phyloP scores from a whole-genome alignment of 768 basidiomycete genomes.

The Suillus luteus region DNA sequence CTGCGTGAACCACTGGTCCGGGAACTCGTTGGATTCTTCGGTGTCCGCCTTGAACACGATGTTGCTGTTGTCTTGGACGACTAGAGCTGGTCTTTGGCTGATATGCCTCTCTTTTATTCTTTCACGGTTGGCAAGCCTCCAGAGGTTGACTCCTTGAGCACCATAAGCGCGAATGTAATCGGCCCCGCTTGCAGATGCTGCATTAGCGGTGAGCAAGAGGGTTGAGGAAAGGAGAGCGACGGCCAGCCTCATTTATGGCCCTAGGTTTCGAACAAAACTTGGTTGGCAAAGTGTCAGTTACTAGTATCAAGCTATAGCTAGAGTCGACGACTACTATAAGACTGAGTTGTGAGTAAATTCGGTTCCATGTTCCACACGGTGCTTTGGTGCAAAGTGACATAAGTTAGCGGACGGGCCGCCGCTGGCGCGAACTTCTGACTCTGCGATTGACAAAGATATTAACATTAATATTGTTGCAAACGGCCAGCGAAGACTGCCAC shows the following conservation, averaged over 20 bases:
- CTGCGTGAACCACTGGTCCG: conserved; percentile 74
- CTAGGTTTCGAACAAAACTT: not conserved
- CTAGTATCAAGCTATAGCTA: not conserved
- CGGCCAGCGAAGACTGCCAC: not conserved
- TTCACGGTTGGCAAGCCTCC: conserved; percentile 46
- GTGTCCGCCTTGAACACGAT: conserved; percentile 17
- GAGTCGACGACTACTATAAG: not conserved
- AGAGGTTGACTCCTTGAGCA: conserved; percentile 66
- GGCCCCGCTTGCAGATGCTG: conserved; percentile 1
- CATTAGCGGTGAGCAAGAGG: conserved; percentile 3
- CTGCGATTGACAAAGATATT: not conserved
- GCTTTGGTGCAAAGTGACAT: not conserved
- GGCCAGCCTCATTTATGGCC: conserved; percentile 1
- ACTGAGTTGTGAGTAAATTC: not conserved
- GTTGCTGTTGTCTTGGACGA: conserved; percentile 23
- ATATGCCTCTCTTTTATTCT: conserved; percentile 20
- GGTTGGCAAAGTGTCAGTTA: not conserved
- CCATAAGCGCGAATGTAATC: conserved; percentile 20
- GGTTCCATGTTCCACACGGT: not conserved
- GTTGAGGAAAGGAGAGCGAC: not conserved
- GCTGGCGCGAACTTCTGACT: not conserved
- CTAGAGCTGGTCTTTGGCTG: conserved; percentile 19
- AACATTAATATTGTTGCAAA: not conserved
- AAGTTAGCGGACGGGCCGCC: not conserved
- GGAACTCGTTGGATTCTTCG: conserved; percentile 42